Evolutionary conservation across 2,329 filamentous ascomycete species (phyloP).

Genomic region (Eurotiales sp.): DNA sequence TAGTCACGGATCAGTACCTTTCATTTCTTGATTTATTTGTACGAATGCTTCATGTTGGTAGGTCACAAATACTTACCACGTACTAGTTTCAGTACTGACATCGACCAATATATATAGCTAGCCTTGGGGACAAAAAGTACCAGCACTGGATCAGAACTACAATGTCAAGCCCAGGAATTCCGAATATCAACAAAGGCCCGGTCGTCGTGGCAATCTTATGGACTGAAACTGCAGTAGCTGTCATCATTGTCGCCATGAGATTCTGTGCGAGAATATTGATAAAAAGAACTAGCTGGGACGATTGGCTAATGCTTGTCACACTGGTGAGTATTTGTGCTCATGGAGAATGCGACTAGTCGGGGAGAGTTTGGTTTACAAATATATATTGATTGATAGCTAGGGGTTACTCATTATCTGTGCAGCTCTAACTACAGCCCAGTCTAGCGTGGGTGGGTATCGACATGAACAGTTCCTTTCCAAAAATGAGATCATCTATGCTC

Average conservation of each 20-base stretch:
- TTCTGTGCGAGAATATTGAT: slow-evolving; percentile 5
- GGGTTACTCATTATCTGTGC: neutral
- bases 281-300: neutral
- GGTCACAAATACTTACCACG: too few species aligned
- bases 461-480: neutral
- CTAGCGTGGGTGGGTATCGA: slow-evolving; percentile 5
- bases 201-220: slow-evolving; percentile 4
- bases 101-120: too few species aligned
- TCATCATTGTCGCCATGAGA: neutral
- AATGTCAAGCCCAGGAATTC: too few species aligned
- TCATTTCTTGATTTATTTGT: too few species aligned
- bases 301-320: slow-evolving; percentile 11
- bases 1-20: too few species aligned
- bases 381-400: slow-evolving; percentile 3
- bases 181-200: neutral
- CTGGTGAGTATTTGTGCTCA: neutral
- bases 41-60: too few species aligned
- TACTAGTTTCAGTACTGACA: too few species aligned
- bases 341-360: neutral
- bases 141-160: too few species aligned
- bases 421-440: neutral
- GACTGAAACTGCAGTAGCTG: slow-evolving; percentile 8
- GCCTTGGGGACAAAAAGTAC: too few species aligned
- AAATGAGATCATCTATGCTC: neutral
- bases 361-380: neutral